Percentiles rank a stretch among this genome's conserved stretches.
Conservation (phyloP, 495 filamentous ascomycete genomes). For the Cairneyella variabilis region DNA sequence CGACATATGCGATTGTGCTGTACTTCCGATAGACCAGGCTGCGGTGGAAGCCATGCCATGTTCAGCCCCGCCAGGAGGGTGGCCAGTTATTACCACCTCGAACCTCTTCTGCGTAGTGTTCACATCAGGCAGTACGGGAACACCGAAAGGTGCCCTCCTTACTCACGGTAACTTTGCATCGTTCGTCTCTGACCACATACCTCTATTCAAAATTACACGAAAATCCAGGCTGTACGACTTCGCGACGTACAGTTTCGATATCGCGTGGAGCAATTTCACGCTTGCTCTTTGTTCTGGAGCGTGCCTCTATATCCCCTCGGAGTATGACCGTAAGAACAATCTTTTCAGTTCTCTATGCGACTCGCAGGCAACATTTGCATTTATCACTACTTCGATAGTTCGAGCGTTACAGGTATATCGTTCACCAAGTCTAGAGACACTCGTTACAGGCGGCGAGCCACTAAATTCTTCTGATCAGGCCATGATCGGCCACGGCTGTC, state of each 20-base stretch:
- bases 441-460: background rate
- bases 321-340: background rate
- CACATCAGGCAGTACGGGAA: background rate
- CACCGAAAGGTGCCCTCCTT: background rate
- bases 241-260: background rate
- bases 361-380: background rate
- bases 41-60: too few relatives aligned
- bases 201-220: background rate
- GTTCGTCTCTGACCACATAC: background rate
- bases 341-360: background rate
- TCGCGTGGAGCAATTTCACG: background rate
- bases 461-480: background rate
- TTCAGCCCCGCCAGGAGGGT: too few relatives aligned
- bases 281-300: background rate
- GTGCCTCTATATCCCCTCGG: background rate
- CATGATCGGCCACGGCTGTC: background rate
- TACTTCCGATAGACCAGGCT: too few relatives aligned
- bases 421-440: background rate
- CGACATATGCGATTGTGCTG: too few relatives aligned
- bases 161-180: background rate
- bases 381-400: background rate
- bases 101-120: too few relatives aligned
- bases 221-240: background rate
- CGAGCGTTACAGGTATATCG: background rate
- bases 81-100: too few relatives aligned